Evolutionary conservation across 148 eudicot species (phyloP), one percentile per base, ranked within the genome.

Genomic region (Pharnaceum exiguum): DNA sequence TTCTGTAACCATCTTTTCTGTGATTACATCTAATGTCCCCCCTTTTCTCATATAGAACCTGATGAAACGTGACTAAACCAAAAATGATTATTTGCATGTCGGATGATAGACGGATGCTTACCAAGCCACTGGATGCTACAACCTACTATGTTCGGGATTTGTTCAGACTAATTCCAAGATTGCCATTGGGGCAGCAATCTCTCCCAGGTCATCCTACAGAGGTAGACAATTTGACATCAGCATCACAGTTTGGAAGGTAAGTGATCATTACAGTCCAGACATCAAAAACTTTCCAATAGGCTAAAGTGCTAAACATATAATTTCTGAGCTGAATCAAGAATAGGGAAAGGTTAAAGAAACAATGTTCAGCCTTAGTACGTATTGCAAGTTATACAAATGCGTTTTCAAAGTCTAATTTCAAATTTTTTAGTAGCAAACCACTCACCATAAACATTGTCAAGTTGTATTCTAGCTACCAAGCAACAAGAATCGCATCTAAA

Each of bases 111-210:
- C 78, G 54, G 99, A 94, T 77, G 99, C 95, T 74, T 94, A 94
- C 79, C 95, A 84, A 71, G 76, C 96, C 27, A 94, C 99, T 9
- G 99, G 99, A 71, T 94, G 96, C 82, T 94, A 94, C 89, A 94
- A 94, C 67, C 60, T 94, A 37, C 76, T 89, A 29, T 94, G 99
- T 65, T 94, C 99, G 30, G 99, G 99, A 35, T 94, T 94, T 47
- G 79, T 94, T 51, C 99, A 94, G 75, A 89, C 88, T 3, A 94
- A 86, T 75, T 73, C 73, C 42, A 82, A 55, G 58, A 82, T 94
- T 38, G 95, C 96, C 9, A 94, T 94, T n/a, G 99, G 99, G 32
- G 96, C 99, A 32, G 96, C 99, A 26, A 94, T 94, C 37, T 86
- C 96, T 55, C 99, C 99, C 13, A 79, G 91, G 65, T 89, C 96